Evolutionary conservation across 441 rosid species (phyloP), one percentile per base, ranked within the genome.

Genomic region (Jatropha podagrica): DNA sequence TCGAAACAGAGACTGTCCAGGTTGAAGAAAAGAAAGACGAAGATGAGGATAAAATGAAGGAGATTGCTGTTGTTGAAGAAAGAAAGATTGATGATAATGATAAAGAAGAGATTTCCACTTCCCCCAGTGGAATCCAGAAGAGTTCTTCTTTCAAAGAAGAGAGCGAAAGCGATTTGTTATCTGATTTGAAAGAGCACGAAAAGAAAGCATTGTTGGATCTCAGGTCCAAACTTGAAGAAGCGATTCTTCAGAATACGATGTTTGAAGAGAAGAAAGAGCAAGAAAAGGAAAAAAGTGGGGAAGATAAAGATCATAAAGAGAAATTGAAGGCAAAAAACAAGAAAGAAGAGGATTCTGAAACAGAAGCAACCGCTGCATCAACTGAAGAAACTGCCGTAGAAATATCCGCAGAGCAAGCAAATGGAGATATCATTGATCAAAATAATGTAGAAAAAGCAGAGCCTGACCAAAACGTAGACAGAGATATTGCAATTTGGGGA

Each of bases 151-250:
- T 77, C 72, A 77, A 73, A 55, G 85, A 85, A 69, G 86, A 85
- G 68, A 82, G 48, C 10, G 48, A 44, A 44, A 82, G 81, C 74
- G 75, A 68, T 65, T 74, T 68, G 38, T 77, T 76, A 42, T 80
- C 83, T 26, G 87, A 85, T 37, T 77, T 86, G 60, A 82, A 75
- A 79, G 86, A 82, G 46, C 52, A 49, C 54, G 92, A 88, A 79
- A 81, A 73, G 78, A 82, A 82, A 76, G 87, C 92, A 27, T 74
- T 86, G 76, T 61, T 20, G 5, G 90, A 79, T 56, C 75, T 88
- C 38, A 81, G 80, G 80, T 73, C 81, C 3, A 86, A 78, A 80
- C 59, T 88, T 37, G 90, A 88, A 65, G 88, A 88, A 17, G 86
- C 88, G 2, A 81, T 86, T 5, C 81, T 80, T 4, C 77, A 71